phyloP scores from a whole-genome alignment of 257 asterid genomes.

The Rehmannia glutinosa region DNA sequence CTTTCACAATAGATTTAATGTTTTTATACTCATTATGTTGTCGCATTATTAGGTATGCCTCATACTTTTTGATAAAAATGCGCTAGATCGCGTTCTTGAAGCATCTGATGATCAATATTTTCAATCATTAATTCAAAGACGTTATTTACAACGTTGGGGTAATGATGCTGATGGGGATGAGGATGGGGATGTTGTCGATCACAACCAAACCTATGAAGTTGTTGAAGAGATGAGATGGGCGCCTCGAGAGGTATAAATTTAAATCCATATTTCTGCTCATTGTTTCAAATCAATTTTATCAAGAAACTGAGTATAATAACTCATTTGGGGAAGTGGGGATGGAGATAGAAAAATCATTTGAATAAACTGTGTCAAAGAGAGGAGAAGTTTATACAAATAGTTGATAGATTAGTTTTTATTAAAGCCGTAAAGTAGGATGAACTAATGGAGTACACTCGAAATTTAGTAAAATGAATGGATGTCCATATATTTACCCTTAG shows the following conservation, averaged over 20 bases:
- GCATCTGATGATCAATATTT: conserved; percentile 72
- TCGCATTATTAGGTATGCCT: conserved; percentile 56
- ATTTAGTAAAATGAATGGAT: no score
- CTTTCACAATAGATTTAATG: not conserved
- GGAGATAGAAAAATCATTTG: no score
- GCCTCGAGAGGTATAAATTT: conserved; percentile 64
- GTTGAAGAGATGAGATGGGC: conserved; percentile 74
- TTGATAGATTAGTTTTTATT: no score
- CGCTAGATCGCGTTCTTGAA: conserved; percentile 72
- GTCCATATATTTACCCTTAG: no score
- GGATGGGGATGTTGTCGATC: no score
- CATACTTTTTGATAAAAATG: conserved; percentile 68
- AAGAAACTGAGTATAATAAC: not conserved
- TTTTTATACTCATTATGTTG: not conserved
- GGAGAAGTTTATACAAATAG: no score
- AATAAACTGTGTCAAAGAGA: no score
- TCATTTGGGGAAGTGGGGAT: not conserved
- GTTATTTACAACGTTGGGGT: conserved; percentile 52
- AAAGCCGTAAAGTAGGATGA: no score
- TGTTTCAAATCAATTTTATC: not conserved
- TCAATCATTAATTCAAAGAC: conserved; percentile 50
- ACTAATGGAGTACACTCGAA: no score
- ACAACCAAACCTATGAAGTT: no score
- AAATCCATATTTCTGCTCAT: no score
- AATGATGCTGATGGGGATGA: conserved; percentile 22